These are phyloP conservation scores for Aspergillus terreus DNA, from an alignment of 2,329 filamentous ascomycete species.

Conservation along the genomic window DNA sequence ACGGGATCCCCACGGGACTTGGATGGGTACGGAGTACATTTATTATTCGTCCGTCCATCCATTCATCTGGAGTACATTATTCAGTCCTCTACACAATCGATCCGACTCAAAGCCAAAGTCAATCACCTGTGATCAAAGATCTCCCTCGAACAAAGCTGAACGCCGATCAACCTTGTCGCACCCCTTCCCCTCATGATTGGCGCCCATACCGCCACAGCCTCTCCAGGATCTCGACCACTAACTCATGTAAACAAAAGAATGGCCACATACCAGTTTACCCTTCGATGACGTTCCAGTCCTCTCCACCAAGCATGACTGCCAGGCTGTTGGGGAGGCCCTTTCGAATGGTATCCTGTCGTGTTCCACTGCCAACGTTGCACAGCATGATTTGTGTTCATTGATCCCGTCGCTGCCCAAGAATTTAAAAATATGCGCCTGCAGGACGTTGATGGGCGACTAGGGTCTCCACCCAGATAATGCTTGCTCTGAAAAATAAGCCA, in stretches of 20 bases:
- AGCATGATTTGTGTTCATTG: constrained; percentile 17
- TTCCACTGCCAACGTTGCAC: constrained; percentile 19
- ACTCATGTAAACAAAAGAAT: constrained; percentile 1
- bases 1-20: constrained; percentile 19
- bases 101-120: neutral
- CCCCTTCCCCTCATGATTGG: no score
- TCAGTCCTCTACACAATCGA: neutral
- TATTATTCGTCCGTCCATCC: no score
- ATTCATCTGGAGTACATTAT: no score
- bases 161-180: no score
- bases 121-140: neutral
- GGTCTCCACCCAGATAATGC: constrained; percentile 18
- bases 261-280: constrained; percentile 6
- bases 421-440: constrained; percentile 9
- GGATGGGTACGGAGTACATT: no score
- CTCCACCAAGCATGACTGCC: constrained; percentile 8
- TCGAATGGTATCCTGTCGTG: constrained; percentile 11
- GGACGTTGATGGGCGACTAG: constrained; percentile 16
- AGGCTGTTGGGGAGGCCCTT: constrained; percentile 10
- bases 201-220: neutral
- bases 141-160: no score
- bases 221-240: neutral
- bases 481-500: constrained; percentile 7
- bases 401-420: constrained; percentile 23
- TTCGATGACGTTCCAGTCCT: constrained; percentile 16